A percentile compares a stretch with the other conserved stretches of the same genome.
Conservation (phyloP, 2,329 filamentous ascomycete genomes). For the Diplodia mutila region DNA sequence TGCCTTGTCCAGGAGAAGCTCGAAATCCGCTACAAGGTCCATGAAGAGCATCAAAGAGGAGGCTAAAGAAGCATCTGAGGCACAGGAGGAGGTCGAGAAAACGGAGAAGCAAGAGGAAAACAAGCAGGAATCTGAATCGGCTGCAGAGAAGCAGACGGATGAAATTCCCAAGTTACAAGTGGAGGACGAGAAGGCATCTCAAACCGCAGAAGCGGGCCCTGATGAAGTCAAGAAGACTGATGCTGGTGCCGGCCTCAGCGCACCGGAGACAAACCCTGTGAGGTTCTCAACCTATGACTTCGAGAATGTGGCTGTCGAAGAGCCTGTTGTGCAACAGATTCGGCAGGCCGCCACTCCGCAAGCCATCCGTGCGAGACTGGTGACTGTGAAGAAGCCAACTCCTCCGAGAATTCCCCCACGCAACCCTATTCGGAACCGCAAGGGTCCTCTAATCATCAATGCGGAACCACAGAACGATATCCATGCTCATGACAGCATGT, state of each 20-base stretch:
- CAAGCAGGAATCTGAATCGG: neutral
- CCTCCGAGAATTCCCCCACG: slow-evolving; percentile 77
- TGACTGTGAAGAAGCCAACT: slow-evolving; percentile 80
- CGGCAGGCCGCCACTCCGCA: slow-evolving; percentile 66
- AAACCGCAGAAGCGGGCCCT: neutral
- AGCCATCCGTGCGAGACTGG: slow-evolving; percentile 75
- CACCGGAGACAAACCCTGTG: neutral
- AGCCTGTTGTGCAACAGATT: slow-evolving; percentile 71
- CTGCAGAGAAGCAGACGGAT: neutral
- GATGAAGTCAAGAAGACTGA: neutral
- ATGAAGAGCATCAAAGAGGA: slow-evolving; percentile 10
- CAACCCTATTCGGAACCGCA: slow-evolving; percentile 64
- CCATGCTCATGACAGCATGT: slow-evolving; percentile 32
- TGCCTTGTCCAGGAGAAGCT: neutral
- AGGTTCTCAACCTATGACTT: slow-evolving; percentile 35
- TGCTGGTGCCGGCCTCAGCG: neutral
- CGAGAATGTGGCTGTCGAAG: slow-evolving; percentile 56
- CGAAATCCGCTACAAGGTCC: neutral
- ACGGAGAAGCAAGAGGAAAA: neutral
- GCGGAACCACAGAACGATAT: slow-evolving; percentile 14
- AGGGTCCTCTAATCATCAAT: slow-evolving; percentile 39
- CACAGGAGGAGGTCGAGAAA: neutral
- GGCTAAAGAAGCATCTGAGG: slow-evolving; percentile 26
- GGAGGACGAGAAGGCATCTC: neutral
- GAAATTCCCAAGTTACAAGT: neutral